Evolutionary conservation across 805 yeast species (phyloP).

Genomic region (Lipomyces orientalis): DNA sequence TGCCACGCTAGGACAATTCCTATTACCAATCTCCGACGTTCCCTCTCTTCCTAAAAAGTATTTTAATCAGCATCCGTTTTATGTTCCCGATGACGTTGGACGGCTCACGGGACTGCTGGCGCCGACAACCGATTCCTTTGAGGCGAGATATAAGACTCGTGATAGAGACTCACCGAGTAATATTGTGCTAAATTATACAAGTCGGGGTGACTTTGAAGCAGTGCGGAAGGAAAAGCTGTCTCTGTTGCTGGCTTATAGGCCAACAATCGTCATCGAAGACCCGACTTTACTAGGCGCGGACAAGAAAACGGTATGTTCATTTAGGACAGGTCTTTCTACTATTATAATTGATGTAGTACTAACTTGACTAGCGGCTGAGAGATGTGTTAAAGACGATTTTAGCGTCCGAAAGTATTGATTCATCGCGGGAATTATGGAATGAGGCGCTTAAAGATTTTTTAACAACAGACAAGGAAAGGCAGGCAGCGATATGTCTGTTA

Average conservation of each 20-base stretch:
- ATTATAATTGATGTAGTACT: not conserved
- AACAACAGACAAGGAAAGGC: not conserved
- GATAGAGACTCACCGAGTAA: not conserved
- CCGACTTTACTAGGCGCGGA: not conserved
- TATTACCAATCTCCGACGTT: constrained; percentile 1
- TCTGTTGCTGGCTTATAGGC: not conserved
- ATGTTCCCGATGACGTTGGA: constrained; percentile 21
- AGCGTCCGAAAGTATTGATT: not conserved
- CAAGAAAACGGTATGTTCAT: not conserved
- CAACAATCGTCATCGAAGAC: not conserved
- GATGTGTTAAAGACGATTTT: not conserved
- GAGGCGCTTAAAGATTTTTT: not conserved
- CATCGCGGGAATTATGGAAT: not conserved
- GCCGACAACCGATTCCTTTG: constrained; percentile 9
- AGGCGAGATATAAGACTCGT: constrained; percentile 13
- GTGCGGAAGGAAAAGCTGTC: constrained; percentile 12
- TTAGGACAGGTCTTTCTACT: not conserved
- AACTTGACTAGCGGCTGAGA: not conserved
- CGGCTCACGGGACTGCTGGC: constrained; percentile 14
- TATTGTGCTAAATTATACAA: constrained; percentile 11
- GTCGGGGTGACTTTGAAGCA: constrained; percentile 1
- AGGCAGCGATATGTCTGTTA: not conserved
- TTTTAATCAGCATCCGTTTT: constrained; percentile 21
- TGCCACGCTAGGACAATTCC: constrained; percentile 3
- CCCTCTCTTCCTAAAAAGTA: constrained; percentile 1